A percentile compares a stretch with the other conserved stretches of the same genome.
Evolutionary conservation across 169 alveolate genomes (phyloP).

Genomic region (Cryptosporidium baileyi): DNA sequence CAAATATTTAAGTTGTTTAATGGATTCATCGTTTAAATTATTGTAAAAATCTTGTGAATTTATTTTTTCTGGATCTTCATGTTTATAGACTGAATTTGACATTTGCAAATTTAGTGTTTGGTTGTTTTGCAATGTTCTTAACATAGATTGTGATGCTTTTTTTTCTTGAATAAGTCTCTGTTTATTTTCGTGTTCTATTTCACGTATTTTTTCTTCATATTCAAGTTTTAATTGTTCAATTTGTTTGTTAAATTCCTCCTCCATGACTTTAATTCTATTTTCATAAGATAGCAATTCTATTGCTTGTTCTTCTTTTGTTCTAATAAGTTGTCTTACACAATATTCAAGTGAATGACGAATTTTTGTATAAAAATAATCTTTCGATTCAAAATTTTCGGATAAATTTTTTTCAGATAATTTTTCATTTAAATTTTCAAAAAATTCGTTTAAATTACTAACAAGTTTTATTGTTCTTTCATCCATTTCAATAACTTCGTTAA

Average conservation of each 20-base stretch:
- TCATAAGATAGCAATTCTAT: slow-evolving; percentile 11
- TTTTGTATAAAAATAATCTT: slow-evolving; percentile 14
- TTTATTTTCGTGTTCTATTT: slow-evolving; percentile 29
- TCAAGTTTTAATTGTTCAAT: slow-evolving; percentile 17
- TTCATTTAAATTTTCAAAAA: slow-evolving; percentile 30
- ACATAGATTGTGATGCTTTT: slow-evolving; percentile 19
- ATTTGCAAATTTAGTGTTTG: slow-evolving; percentile 50
- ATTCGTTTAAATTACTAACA: background rate
- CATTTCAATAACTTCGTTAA: slow-evolving; percentile 15
- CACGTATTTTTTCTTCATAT: slow-evolving; percentile 49
- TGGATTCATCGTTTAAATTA: background rate
- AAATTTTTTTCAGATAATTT: background rate
- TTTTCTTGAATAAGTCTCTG: slow-evolving; percentile 42
- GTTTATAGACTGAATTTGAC: slow-evolving; percentile 2
- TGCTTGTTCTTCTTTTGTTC: slow-evolving; percentile 61
- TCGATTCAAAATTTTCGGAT: background rate
- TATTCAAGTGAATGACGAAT: slow-evolving; percentile 36
- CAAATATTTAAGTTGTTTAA: slow-evolving; percentile 2
- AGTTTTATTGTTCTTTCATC: slow-evolving; percentile 31
- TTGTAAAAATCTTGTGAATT: too few relatives aligned
- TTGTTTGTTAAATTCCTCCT: slow-evolving; percentile 15
- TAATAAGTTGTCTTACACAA: slow-evolving; percentile 42
- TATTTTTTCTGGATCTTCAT: background rate
- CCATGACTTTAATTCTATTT: slow-evolving; percentile 1
- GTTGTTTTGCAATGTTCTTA: slow-evolving; percentile 42